Conservation (phyloP, 768 basidiomycete species). For the Trametes sanguinea region DNA sequence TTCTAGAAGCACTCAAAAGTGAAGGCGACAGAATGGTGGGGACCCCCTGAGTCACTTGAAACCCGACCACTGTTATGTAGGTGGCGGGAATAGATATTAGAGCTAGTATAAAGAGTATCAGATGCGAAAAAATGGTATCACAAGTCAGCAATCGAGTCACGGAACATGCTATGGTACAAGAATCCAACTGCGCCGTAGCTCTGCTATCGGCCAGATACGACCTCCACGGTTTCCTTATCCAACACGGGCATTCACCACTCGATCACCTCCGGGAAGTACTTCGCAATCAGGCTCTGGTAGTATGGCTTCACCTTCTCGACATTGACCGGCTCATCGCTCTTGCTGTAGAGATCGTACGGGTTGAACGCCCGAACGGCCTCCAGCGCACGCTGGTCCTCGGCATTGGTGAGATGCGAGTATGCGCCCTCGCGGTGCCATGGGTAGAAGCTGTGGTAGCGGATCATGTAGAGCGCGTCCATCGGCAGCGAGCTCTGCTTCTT, state of each 20-base stretch:
- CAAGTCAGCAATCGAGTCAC: not conserved
- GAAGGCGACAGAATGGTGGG: no score
- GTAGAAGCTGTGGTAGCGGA: slow-evolving; percentile 94
- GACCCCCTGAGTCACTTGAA: no score
- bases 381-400: slow-evolving; percentile 63
- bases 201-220: not conserved
- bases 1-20: no score
- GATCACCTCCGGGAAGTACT: slow-evolving; percentile 80
- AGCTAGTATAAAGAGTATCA: slow-evolving; percentile 1
- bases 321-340: slow-evolving; percentile 70
- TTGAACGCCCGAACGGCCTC: slow-evolving; percentile 86
- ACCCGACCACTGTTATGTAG: no score
- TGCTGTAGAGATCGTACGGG: slow-evolving; percentile 93
- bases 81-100: not conserved
- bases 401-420: slow-evolving; percentile 77
- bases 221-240: not conserved
- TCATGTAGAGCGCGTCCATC: slow-evolving; percentile 84
- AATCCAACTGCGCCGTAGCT: not conserved
- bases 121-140: not conserved
- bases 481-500: slow-evolving; percentile 84
- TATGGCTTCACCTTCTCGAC: slow-evolving; percentile 73
- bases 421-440: slow-evolving; percentile 93
- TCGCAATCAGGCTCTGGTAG: slow-evolving; percentile 78
- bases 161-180: slow-evolving; percentile 13
- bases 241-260: slow-evolving; percentile 59